Evolutionary conservation across 2,329 filamentous ascomycete genomes (phyloP).

Genomic region (Knufia petricola): DNA sequence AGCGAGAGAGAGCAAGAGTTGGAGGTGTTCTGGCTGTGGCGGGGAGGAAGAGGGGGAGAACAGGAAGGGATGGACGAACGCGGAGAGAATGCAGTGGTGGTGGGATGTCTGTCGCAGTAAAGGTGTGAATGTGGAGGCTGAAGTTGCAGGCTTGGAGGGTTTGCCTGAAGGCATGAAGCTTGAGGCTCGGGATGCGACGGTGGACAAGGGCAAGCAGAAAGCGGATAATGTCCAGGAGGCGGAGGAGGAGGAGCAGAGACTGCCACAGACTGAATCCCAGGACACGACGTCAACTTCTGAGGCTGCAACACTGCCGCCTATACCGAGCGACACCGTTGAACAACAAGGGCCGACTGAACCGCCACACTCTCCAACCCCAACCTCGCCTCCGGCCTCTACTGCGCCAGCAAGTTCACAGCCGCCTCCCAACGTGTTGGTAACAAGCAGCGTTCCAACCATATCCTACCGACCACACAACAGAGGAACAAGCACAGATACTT

Average conservation of each 20-base stretch:
- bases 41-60: slow-evolving; percentile 11
- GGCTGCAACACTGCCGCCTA: too few species aligned
- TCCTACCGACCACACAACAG: background rate
- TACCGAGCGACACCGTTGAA: too few species aligned
- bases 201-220: slow-evolving; percentile 5
- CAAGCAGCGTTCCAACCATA: background rate
- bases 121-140: slow-evolving; percentile 32
- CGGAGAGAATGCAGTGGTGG: slow-evolving; percentile 62
- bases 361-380: background rate
- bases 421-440: background rate
- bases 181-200: slow-evolving; percentile 41
- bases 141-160: slow-evolving; percentile 33
- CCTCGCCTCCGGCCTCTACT: background rate
- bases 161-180: slow-evolving; percentile 51
- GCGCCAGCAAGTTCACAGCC: too few species aligned
- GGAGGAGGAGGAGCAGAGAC: background rate
- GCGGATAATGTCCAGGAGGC: background rate
- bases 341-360: too few species aligned
- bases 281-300: too few species aligned
- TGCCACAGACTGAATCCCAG: background rate
- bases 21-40: slow-evolving; percentile 61
- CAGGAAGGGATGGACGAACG: slow-evolving; percentile 49
- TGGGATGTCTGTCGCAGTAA: slow-evolving; percentile 47
- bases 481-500: background rate
- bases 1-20: slow-evolving; percentile 56